Conservation (phyloP, 2,329 filamentous ascomycete genomes). For the Verruconis gallopava region DNA sequence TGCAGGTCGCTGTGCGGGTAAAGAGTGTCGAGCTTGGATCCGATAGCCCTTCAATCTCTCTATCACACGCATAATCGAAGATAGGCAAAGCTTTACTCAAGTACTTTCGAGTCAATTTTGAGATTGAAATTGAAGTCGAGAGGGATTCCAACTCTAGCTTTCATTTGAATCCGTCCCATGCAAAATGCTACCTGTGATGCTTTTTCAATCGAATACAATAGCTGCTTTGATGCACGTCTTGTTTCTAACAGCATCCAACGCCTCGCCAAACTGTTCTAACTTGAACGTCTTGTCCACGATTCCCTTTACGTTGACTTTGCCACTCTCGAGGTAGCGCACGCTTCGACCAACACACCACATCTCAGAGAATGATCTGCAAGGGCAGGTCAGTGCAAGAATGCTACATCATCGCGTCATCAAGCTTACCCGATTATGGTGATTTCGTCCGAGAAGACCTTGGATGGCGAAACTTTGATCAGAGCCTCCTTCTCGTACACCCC, state of each 20-base stretch:
- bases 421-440: constrained; percentile 53
- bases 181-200: not conserved
- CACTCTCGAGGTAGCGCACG: constrained; percentile 36
- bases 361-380: constrained; percentile 49
- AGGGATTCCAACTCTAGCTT: too few relatives aligned
- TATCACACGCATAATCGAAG: too few relatives aligned
- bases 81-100: too few relatives aligned
- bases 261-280: constrained; percentile 60
- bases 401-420: too few relatives aligned
- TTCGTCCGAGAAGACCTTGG: constrained; percentile 55
- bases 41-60: too few relatives aligned
- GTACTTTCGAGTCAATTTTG: too few relatives aligned
- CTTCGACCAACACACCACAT: constrained; percentile 32
- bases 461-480: constrained; percentile 54
- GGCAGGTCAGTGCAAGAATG: not conserved
- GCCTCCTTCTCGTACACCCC: constrained; percentile 54
- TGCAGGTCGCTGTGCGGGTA: not conserved
- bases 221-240: constrained; percentile 64
- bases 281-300: constrained; percentile 63
- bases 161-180: too few relatives aligned
- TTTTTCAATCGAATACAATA: constrained; percentile 48
- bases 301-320: constrained; percentile 49
- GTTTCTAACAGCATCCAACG: constrained; percentile 56
- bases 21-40: too few relatives aligned
- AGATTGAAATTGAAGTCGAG: too few relatives aligned